Evolutionary conservation across 495 filamentous ascomycete species (phyloP).

Genomic region (Annulohypoxylon moriforme): DNA sequence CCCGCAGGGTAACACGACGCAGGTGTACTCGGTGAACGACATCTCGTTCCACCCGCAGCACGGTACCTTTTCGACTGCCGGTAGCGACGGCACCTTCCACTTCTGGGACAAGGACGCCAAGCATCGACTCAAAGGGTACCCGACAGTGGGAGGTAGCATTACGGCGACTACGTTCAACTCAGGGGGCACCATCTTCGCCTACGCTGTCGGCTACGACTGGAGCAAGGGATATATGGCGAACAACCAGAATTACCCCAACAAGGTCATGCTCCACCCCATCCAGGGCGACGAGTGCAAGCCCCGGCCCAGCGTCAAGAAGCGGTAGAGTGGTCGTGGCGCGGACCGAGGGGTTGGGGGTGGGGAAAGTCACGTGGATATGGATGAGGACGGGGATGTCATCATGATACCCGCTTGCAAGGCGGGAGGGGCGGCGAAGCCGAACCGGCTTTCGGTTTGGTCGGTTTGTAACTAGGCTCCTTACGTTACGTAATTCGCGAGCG

Average conservation of each 20-base stretch:
- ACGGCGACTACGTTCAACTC: constrained; percentile 80
- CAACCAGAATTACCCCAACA: constrained; percentile 74
- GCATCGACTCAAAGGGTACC: constrained; percentile 86
- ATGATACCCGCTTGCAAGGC: neutral
- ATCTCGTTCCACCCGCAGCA: constrained; percentile 85
- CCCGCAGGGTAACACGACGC: constrained; percentile 70
- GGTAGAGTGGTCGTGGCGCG: constrained; percentile 55
- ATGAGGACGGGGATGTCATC: neutral
- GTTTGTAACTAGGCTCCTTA: neutral
- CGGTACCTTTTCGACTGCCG: constrained; percentile 91
- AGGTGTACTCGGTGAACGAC: constrained; percentile 89
- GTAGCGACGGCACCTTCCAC: constrained; percentile 88
- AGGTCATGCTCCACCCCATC: constrained; percentile 88
- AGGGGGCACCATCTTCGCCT: constrained; percentile 84
- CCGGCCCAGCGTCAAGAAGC: constrained; percentile 75
- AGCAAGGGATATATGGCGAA: constrained; percentile 85
- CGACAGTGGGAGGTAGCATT: constrained; percentile 84
- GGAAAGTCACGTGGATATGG: neutral
- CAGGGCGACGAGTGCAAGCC: constrained; percentile 84
- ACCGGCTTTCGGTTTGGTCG: neutral
- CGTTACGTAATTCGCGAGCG: neutral
- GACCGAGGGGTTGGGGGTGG: neutral
- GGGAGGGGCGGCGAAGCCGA: neutral
- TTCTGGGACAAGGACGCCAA: constrained; percentile 94
- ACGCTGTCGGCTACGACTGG: constrained; percentile 95